Evolutionary conservation across 2,329 filamentous ascomycete species (phyloP), one percentile per base, ranked within the genome.

Genomic region (Ophiostoma pallidulum): DNA sequence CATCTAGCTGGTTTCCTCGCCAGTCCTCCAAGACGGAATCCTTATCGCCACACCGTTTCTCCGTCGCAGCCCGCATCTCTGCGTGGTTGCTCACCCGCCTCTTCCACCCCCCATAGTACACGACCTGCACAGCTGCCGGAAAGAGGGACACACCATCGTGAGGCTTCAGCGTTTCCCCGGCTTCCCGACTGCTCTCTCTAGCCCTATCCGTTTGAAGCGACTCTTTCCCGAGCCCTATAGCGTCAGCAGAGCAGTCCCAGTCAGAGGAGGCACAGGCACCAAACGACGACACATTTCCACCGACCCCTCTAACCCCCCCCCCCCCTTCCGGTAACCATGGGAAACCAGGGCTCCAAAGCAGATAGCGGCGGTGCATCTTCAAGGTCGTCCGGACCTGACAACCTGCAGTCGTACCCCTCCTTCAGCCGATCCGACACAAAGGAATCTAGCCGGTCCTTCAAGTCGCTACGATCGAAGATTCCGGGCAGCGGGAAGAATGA

Each of bases 371-470:
- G 65, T 51, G 65, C 62, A 50, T 62, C 67, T 51, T 63, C 70
- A 58, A 84, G 78, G 66, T 67, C 68, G 56, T 70, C 70, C 35
- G 68, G 66, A 52, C 56, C 64, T 44, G 79, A 85, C 32, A 72
- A 77, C 52, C 71, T 96, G 50, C 84, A 88, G 64, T 86, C 87
- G 26, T 94, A 92, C 65, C 91, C 90, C 24, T 95, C 91, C 24
- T 91, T 97, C 63, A 86, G 83, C 68, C 84, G 85, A 63, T 88
- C 89, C 48, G 91, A 97, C 62, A 97, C 91, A 24, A 91, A 90
- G 64, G 90, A 95, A 56, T 96, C 89, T 7, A 80, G 84, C 28
- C 84, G 89, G 55, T 96, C 90, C 4, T 82, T 96, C 64, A 80
- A 86, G 56, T 84, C 81, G 33, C 77, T 97, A 56, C 78, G 87